These are phyloP conservation scores for Limonium bicolor DNA, from an alignment of 148 eudicot species.

Conservation along the genomic window DNA sequence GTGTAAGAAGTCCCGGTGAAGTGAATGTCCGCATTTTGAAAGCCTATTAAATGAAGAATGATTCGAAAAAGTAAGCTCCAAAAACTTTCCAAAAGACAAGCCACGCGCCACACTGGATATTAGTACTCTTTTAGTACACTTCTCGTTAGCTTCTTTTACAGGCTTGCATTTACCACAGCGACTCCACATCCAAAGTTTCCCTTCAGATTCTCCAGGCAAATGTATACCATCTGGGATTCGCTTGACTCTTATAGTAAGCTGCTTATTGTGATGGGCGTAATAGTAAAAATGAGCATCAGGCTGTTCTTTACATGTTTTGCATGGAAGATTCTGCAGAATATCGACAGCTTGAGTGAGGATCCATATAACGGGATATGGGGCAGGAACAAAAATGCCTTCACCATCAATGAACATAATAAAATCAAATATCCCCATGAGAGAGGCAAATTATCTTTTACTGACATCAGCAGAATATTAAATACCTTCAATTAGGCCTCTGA, in stretches of 20 bases:
- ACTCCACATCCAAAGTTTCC: conserved; percentile 99
- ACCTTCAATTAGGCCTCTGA: too few relatives aligned
- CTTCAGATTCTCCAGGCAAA: conserved; percentile 62
- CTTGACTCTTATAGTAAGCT: conserved; percentile 67
- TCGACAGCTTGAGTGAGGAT: too few relatives aligned
- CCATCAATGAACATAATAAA: too few relatives aligned
- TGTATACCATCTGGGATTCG: conserved; percentile 19
- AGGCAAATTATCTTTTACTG: too few relatives aligned
- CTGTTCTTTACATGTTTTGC: conserved; percentile 46
- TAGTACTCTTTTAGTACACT: conserved; percentile 71
- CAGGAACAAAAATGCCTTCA: too few relatives aligned
- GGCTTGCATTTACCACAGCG: conserved; percentile 76
- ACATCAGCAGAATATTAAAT: too few relatives aligned
- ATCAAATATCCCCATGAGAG: too few relatives aligned
- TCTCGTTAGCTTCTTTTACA: conserved; percentile 20
- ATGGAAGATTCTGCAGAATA: conserved; percentile 31
- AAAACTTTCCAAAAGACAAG: conserved; percentile 89
- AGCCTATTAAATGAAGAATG: conserved; percentile 44
- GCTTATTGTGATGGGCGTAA: conserved; percentile 83
- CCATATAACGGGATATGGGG: too few relatives aligned
- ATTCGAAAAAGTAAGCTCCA: conserved; percentile 86
- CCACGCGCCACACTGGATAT: conserved; percentile 69
- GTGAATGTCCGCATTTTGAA: conserved; percentile 76
- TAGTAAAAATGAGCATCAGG: conserved; percentile 71
- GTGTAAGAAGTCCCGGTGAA: conserved; percentile 76